phyloP scores from a whole-genome alignment of 257 asterid species.

The Buddleja alternifolia region DNA sequence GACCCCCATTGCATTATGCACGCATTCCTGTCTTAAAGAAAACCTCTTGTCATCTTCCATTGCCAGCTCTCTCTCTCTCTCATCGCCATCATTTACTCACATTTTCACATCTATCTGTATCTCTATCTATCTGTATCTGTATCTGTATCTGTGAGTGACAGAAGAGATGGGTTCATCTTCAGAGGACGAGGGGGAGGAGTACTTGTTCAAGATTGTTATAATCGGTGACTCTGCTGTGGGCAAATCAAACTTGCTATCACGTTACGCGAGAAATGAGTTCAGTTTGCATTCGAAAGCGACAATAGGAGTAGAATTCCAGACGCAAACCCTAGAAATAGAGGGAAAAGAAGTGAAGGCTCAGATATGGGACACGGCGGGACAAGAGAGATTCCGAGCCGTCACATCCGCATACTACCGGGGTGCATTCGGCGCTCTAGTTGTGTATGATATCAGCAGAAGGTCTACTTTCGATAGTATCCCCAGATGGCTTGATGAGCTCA shows the following conservation, averaged over 20 bases:
- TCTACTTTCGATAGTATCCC: constrained; percentile 73
- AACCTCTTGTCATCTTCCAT: too few relatives aligned
- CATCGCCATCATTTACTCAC: too few relatives aligned
- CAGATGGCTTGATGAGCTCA: constrained; percentile 77
- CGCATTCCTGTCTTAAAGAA: too few relatives aligned
- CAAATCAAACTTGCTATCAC: constrained; percentile 63
- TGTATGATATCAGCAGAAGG: constrained; percentile 59
- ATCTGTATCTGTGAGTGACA: not conserved
- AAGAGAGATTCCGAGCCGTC: constrained; percentile 77
- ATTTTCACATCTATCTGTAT: too few relatives aligned
- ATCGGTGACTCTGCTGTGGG: constrained; percentile 82
- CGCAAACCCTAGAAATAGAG: constrained; percentile 67
- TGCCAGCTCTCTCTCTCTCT: too few relatives aligned
- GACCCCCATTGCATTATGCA: too few relatives aligned
- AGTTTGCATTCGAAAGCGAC: constrained; percentile 67
- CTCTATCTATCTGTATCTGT: too few relatives aligned
- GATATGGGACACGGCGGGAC: constrained; percentile 90
- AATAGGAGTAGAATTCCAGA: constrained; percentile 76
- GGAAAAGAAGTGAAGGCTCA: constrained; percentile 82
- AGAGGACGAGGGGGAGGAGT: constrained; percentile 78
- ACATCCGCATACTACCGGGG: constrained; percentile 86
- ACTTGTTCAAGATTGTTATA: constrained; percentile 68
- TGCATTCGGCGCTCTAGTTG: constrained; percentile 73
- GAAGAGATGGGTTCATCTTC: constrained; percentile 64
- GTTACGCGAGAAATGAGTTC: constrained; percentile 77